phyloP scores from a whole-genome alignment of 495 filamentous ascomycete species.

The Penicillium riverlandense region DNA sequence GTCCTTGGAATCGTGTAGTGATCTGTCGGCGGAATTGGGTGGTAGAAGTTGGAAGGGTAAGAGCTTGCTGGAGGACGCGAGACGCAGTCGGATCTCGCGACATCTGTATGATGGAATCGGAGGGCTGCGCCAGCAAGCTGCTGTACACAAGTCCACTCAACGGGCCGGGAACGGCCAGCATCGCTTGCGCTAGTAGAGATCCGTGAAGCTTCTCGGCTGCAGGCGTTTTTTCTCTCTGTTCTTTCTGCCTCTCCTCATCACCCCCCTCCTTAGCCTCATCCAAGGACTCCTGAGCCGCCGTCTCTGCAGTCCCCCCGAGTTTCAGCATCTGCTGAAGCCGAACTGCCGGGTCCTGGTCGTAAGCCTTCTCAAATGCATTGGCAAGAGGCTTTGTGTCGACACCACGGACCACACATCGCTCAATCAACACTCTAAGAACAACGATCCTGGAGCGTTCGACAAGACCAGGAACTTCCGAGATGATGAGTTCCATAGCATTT shows the following conservation, averaged over 20 bases:
- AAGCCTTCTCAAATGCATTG: slow-evolving; percentile 50
- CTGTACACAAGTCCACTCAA: slow-evolving; percentile 52
- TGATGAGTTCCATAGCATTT: slow-evolving; percentile 56
- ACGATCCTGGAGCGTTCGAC: slow-evolving; percentile 67
- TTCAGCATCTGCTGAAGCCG: slow-evolving; percentile 53
- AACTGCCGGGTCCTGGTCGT: slow-evolving; percentile 46
- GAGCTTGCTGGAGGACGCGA: slow-evolving; percentile 62
- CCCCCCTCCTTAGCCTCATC: slow-evolving; percentile 29
- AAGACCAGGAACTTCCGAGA: slow-evolving; percentile 61
- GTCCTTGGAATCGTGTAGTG: slow-evolving; percentile 50
- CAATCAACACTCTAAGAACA: slow-evolving; percentile 73
- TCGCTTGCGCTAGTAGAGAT: slow-evolving; percentile 58
- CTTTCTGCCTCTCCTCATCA: slow-evolving; percentile 20
- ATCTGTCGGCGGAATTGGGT: slow-evolving; percentile 55
- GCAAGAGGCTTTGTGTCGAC: slow-evolving; percentile 55
- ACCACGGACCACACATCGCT: slow-evolving; percentile 66
- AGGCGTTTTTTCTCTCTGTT: slow-evolving; percentile 9
- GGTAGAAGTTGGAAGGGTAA: slow-evolving; percentile 50
- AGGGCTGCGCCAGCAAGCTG: slow-evolving; percentile 39
- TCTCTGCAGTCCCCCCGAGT: slow-evolving; percentile 29
- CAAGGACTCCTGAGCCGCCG: slow-evolving; percentile 2
- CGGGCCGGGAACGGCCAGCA: slow-evolving; percentile 52
- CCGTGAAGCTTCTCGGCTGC: slow-evolving; percentile 51
- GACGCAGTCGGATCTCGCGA: slow-evolving; percentile 57
- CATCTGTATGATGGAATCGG: slow-evolving; percentile 36